Evolutionary conservation across 2,329 filamentous ascomycete genomes (phyloP), one percentile per base, ranked within the genome.

Genomic region (Alternaria arborescens): DNA sequence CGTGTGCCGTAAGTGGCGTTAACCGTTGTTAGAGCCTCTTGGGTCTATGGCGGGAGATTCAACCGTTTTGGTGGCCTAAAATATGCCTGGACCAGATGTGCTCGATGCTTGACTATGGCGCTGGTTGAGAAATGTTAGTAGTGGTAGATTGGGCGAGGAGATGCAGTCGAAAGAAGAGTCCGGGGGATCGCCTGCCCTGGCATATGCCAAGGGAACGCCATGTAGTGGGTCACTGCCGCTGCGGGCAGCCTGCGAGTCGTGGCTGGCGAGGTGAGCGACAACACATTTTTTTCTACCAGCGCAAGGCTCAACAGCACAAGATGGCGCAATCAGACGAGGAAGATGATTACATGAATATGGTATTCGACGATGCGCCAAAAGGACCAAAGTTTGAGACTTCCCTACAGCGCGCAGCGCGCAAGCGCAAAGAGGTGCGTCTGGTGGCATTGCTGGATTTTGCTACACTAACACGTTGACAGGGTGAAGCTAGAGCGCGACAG

Each of bases 331-430:
- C 74, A 3, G 91, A 92, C 7, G 92, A 93, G 20, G 92, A 93
- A 65, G 93, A 97, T 66, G 95, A 99, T 79, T 98, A 99, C 84
- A 96, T 99, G 91, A 93, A 90, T 71, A 98, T 99, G 94, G 85
- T 89, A 14, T 94, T 99, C 75, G 85, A 87, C 18, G 91, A 97
- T 67, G 69, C 69, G 57, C 84, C 87, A 0, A 78, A 78, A 18
- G 75, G 77, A 28, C 73, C 79, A 8, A 73, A 74, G 57, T 85
- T 84, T 65, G 88, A 91, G 76, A 89, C 88, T 11, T 87, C 88
- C 22, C 82, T 88, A 1, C 87, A 91, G 72, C 84, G 84, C 55
- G 83, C 84, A 53, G 82, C 80, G 59, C 85, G 83, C 55, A 82
- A 83, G 75, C 85, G 80, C 72, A 83, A 77, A 76, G 87, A 81